Percentiles rank a stretch among this genome's conserved stretches.
phyloP scores from a whole-genome alignment of 176 grass and related monocot species.

The Musa itinerans region DNA sequence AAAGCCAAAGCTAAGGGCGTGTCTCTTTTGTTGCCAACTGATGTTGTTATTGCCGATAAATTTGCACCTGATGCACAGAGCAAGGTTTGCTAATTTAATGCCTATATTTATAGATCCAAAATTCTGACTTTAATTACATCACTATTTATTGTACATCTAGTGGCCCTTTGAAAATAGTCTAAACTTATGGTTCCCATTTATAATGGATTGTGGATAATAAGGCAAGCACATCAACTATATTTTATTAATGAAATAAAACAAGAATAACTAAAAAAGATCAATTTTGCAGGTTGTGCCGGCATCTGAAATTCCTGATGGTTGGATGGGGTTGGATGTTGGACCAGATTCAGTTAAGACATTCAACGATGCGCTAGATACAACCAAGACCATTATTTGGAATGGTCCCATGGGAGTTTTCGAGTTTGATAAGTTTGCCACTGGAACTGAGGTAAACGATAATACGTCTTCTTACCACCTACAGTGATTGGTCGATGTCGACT shows the following conservation, averaged over 20 bases:
- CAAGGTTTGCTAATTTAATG: conserved; percentile 26
- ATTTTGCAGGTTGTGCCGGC: conserved; percentile 33
- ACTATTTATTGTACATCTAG: background rate
- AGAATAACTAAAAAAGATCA: background rate
- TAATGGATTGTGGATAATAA: background rate
- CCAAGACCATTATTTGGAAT: conserved; percentile 64
- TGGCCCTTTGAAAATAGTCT: background rate
- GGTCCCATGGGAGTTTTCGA: conserved; percentile 75
- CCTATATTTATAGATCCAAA: background rate
- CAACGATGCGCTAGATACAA: conserved; percentile 46
- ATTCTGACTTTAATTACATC: background rate
- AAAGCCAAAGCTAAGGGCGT: conserved; percentile 61
- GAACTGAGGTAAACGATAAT: conserved; percentile 43
- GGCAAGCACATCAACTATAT: background rate
- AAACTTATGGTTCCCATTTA: background rate
- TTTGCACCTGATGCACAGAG: conserved; percentile 67
- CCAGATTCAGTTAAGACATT: conserved; percentile 47
- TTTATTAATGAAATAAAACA: background rate
- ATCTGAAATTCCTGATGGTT: conserved; percentile 67
- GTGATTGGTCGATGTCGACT: background rate
- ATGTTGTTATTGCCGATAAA: conserved; percentile 59
- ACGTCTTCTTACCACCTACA: background rate
- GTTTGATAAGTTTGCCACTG: conserved; percentile 55
- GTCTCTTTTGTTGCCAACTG: conserved; percentile 53
- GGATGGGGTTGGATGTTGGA: conserved; percentile 75